Base-by-base conservation (phyloP, 306 rosid genomes). In the Inga oerstediana region DNA sequence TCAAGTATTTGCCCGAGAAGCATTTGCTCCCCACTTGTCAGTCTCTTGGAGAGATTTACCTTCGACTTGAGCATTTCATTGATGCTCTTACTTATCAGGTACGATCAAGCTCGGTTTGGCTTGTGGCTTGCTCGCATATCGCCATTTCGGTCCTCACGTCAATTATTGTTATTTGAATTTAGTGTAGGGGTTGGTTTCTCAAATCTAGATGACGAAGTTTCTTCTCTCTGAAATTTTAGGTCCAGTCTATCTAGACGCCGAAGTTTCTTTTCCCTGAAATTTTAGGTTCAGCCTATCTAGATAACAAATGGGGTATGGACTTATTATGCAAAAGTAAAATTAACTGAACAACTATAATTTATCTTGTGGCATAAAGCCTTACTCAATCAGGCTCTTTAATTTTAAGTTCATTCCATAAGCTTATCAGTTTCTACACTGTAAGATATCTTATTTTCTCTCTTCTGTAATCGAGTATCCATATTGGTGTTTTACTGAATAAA, bases 21-120 rank as follows among this genome's bases (percentile, higher is more conserved):
- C 93, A 96, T 17, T 87, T 91, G 83, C 86, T 96, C 34, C 88
- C 97, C 7, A 89, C 98, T 3, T 93, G 99, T 32, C 99, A 96
- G 88, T 96, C 98, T 17, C 90, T 96, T 64, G 99, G 98, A 4
- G 99, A 96, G 79, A 85, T 93, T 77, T 93, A 93, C 67, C 94
- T 96, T 77, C 94, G 97, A 10, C 99, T 91, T 20, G 91, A 89
- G 68, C 76, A 74, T 2, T 96, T 90, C 90, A 10, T 65, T 30
- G 85, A 92, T 3, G 99, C 98, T 77, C 91, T 93, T 39, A 27
- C 44, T 74, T 96, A 77, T 85, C 99, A 96, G 99, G 99, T 89
- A 45, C 0, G 11, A 27, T 72, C 22, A 39, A 45, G n/a, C 39
- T 72, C 7, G 58, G 41, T 61, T 19, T 68, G 67, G 27, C 1